A percentile compares a stretch with the other conserved stretches of the same genome.
These are phyloP conservation scores for Oleoguttula mirabilis DNA, from an alignment of 495 filamentous ascomycete genomes.

Conservation along the genomic window DNA sequence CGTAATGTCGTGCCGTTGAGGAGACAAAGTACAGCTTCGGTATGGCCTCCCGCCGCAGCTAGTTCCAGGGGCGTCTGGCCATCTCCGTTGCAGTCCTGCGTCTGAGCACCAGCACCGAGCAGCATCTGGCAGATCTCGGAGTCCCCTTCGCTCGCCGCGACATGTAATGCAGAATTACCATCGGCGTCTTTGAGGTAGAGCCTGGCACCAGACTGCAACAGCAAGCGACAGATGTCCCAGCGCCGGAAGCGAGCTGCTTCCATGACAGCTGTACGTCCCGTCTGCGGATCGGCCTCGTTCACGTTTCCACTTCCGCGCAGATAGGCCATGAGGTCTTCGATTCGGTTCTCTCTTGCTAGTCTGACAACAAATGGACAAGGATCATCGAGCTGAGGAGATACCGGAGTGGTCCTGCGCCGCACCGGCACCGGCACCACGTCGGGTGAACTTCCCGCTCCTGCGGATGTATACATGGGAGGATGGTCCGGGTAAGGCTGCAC, in stretches of 20 bases:
- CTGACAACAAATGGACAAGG: slow-evolving; percentile 2
- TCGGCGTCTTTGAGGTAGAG: slow-evolving; percentile 12
- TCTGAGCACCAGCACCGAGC: slow-evolving; percentile 7
- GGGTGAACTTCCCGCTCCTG: too few relatives aligned
- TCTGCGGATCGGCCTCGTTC: slow-evolving; percentile 9
- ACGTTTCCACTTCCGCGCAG: slow-evolving; percentile 2
- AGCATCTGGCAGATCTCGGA: slow-evolving; percentile 13
- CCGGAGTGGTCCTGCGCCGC: not conserved
- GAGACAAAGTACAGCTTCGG: slow-evolving; percentile 12
- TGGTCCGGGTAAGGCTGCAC: slow-evolving; percentile 6
- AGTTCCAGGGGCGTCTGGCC: slow-evolving; percentile 11
- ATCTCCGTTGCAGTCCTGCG: slow-evolving; percentile 11
- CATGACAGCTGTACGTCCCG: slow-evolving; percentile 9
- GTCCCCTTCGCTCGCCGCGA: slow-evolving; percentile 9
- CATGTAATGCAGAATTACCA: slow-evolving; percentile 9
- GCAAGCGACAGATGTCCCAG: not conserved
- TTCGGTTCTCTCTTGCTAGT: slow-evolving; percentile 4
- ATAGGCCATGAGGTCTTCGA: not conserved
- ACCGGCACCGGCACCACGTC: not conserved
- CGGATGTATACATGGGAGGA: slow-evolving; percentile 4
- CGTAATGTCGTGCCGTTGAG: slow-evolving; percentile 1
- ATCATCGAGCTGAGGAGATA: not conserved
- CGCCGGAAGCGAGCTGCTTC: slow-evolving; percentile 10
- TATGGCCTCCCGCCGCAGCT: slow-evolving; percentile 13
- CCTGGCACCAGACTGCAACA: slow-evolving; percentile 7